Conservation (phyloP, 2,329 filamentous ascomycete genomes). For the Didymosphaeria variabile region DNA sequence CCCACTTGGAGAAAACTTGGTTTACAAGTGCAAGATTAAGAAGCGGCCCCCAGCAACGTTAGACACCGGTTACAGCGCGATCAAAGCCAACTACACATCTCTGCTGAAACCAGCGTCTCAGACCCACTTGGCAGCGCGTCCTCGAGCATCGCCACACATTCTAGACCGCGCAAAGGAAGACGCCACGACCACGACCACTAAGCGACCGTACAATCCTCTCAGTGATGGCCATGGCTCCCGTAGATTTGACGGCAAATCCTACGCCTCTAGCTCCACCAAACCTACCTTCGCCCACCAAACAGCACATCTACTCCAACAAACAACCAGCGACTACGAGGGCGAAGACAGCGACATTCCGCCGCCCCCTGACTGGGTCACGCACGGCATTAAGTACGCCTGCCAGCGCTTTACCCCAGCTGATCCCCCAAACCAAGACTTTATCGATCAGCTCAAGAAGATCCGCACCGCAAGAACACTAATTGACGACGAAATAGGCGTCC, state of each 20-base stretch:
- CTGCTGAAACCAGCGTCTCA: slow-evolving; percentile 27
- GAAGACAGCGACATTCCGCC: slow-evolving; percentile 64
- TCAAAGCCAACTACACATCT: slow-evolving; percentile 25
- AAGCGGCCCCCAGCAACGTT: slow-evolving; percentile 43
- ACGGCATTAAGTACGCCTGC: slow-evolving; percentile 77
- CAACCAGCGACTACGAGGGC: slow-evolving; percentile 80
- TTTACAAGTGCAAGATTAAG: slow-evolving; percentile 61
- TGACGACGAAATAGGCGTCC: slow-evolving; percentile 79
- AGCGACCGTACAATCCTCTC: slow-evolving; percentile 24
- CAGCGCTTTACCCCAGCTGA: slow-evolving; percentile 76
- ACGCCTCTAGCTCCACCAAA: slow-evolving; percentile 33
- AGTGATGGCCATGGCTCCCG: slow-evolving; percentile 33
- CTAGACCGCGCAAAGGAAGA: slow-evolving; percentile 64
- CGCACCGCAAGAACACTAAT: slow-evolving; percentile 74
- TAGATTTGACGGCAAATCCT: slow-evolving; percentile 45
- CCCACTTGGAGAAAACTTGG: slow-evolving; percentile 58
- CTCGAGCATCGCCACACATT: slow-evolving; percentile 49
- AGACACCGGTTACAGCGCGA: slow-evolving; percentile 26
- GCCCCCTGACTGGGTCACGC: slow-evolving; percentile 73
- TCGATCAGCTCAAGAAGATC: slow-evolving; percentile 77
- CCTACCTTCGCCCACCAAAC: slow-evolving; percentile 27
- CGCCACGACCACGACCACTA: slow-evolving; percentile 29
- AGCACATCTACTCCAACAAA: slow-evolving; percentile 67
- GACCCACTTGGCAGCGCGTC: slow-evolving; percentile 29
- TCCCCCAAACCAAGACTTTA: slow-evolving; percentile 78